phyloP scores from a whole-genome alignment of 345 rosid species.

The Citrus glauca region DNA sequence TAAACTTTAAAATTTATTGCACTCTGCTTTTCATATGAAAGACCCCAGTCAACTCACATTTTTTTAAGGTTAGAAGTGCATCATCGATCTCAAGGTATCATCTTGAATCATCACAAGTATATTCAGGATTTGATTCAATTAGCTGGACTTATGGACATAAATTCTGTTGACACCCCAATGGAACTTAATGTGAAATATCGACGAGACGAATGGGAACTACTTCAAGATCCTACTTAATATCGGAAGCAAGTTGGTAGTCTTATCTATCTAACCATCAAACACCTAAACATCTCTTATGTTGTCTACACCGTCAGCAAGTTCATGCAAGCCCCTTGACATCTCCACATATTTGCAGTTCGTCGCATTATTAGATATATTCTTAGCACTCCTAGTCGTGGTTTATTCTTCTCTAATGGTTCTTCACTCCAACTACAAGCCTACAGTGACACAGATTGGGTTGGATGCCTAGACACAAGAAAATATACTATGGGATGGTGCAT shows the following conservation, averaged over 20 bases:
- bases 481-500: neutral
- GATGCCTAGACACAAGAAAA: neutral
- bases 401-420: neutral
- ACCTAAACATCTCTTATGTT: neutral
- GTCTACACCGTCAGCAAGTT: neutral
- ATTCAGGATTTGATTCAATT: neutral
- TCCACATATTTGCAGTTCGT: neutral
- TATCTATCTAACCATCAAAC: neutral
- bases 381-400: neutral
- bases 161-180: neutral
- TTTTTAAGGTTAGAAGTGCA: neutral
- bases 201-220: neutral
- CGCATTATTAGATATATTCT: neutral
- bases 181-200: slow-evolving; percentile 1
- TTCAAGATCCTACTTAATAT: neutral
- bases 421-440: neutral
- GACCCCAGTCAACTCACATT: neutral
- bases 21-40: neutral
- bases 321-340: neutral
- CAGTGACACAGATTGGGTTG: neutral
- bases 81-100: neutral
- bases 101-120: neutral
- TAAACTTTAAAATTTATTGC: neutral
- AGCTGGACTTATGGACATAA: neutral
- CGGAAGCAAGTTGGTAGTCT: neutral